phyloP scores from a whole-genome alignment of 495 filamentous ascomycete genomes.

The Lasiosphaeriaceae sp. region DNA sequence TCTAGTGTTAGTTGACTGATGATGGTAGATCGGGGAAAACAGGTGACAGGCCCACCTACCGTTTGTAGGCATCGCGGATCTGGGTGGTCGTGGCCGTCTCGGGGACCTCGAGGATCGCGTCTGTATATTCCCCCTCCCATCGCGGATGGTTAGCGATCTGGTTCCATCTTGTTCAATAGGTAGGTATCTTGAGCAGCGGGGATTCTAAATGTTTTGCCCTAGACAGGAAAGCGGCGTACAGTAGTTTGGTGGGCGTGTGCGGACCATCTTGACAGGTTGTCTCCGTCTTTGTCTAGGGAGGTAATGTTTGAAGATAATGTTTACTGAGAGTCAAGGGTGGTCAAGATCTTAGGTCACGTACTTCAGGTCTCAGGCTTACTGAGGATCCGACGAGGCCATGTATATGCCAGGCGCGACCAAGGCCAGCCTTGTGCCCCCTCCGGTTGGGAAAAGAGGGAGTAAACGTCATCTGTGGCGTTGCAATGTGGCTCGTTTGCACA shows the following conservation, averaged over 20 bases:
- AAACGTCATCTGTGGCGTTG: constrained; percentile 41
- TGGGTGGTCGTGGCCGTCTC: constrained; percentile 73
- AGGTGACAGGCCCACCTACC: constrained; percentile 39
- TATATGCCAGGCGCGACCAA: no score
- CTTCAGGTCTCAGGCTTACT: no score
- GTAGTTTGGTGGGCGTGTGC: constrained; percentile 5
- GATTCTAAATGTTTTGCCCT: no score
- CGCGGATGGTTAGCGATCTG: neutral
- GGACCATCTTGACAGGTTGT: neutral
- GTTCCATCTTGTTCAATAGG: no score
- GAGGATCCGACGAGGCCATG: no score
- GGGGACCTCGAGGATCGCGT: constrained; percentile 67
- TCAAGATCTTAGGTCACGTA: no score
- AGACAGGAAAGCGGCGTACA: neutral
- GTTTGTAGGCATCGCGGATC: constrained; percentile 93
- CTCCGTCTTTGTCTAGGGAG: neutral
- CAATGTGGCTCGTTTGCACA: constrained; percentile 30
- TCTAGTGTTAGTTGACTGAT: constrained; percentile 5
- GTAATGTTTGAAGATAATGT: no score
- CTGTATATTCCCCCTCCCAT: constrained; percentile 31
- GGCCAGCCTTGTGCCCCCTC: neutral
- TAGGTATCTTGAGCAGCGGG: neutral
- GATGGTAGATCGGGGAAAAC: neutral
- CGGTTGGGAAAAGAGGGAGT: neutral
- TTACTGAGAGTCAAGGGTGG: no score